A percentile compares a stretch with the other conserved stretches of the same genome.
These are phyloP conservation scores for Apiosordaria backusii DNA, from an alignment of 495 filamentous ascomycete species.

Conservation along the genomic window DNA sequence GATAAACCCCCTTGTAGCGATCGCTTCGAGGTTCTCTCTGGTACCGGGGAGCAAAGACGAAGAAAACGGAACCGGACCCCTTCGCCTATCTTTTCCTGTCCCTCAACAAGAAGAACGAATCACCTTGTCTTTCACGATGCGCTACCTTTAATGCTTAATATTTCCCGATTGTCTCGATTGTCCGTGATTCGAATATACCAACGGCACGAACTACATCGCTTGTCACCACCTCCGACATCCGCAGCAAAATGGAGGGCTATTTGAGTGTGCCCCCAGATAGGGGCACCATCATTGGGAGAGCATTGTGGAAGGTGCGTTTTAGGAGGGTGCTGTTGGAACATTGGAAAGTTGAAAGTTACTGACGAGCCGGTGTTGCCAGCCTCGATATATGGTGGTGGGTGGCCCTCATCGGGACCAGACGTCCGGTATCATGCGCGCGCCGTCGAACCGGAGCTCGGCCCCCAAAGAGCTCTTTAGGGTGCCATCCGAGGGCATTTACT, in stretches of 20 bases:
- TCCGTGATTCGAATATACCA: not conserved
- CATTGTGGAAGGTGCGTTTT: conserved; percentile 53
- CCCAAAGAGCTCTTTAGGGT: conserved; percentile 29
- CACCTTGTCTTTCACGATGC: conserved; percentile 20
- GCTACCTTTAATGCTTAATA: conserved; percentile 22
- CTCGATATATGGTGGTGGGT: conserved; percentile 48
- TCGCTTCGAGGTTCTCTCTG: not conserved
- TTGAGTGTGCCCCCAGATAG: conserved; percentile 54
- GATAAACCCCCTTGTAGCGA: not conserved
- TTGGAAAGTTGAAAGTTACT: not conserved
- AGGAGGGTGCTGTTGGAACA: not conserved
- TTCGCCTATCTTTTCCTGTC: not conserved
- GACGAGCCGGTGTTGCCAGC: conserved; percentile 24
- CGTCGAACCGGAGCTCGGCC: conserved; percentile 26
- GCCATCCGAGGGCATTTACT: conserved; percentile 38
- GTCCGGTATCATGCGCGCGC: conserved; percentile 27
- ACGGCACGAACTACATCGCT: conserved; percentile 8
- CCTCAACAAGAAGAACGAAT: not conserved
- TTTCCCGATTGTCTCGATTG: conserved; percentile 5
- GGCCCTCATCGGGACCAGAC: conserved; percentile 25
- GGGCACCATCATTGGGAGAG: conserved; percentile 52
- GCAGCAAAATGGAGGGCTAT: conserved; percentile 49
- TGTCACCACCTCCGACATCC: conserved; percentile 13
- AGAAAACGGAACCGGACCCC: conserved; percentile 11
- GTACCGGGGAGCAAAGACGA: not conserved